Evolutionary conservation across 352 stramenopile genomes (phyloP).

Genomic region (Phytopythium helicoides): DNA sequence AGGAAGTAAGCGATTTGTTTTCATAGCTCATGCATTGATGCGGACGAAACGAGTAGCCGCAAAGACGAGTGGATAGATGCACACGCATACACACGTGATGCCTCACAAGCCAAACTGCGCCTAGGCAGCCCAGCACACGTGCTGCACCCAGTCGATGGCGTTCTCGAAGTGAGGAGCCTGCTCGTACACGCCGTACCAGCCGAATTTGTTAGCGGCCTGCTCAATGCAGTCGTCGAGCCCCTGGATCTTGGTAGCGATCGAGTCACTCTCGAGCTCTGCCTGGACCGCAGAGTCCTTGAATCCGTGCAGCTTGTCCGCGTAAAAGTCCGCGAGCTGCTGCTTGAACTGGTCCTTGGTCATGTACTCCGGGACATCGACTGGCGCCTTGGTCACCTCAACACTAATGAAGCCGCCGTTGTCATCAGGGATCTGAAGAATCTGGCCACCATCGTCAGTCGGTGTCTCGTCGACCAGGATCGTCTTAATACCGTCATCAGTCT

Average conservation of each 20-base stretch:
- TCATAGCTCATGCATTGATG: too few relatives aligned
- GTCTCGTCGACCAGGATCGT: conserved; percentile 8
- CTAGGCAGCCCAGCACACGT: conserved; percentile 33
- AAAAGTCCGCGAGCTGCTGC: conserved; percentile 27
- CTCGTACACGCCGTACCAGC: conserved; percentile 54
- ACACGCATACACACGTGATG: too few relatives aligned
- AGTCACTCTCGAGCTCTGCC: conserved; percentile 20
- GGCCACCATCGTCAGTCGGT: conserved; percentile 3
- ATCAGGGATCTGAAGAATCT: conserved; percentile 9
- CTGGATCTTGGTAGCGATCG: conserved; percentile 17
- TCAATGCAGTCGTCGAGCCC: conserved; percentile 42
- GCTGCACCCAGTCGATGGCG: conserved; percentile 42
- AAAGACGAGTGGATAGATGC: too few relatives aligned
- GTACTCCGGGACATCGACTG: conserved; percentile 7
- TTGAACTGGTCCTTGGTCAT: conserved; percentile 52
- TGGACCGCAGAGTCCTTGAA: conserved; percentile 16
- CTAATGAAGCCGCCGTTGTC: conserved; percentile 1
- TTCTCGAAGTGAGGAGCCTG: conserved; percentile 39
- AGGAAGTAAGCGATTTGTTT: too few relatives aligned
- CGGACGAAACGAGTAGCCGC: too few relatives aligned
- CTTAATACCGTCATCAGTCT: conserved; percentile 9
- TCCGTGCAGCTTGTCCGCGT: conserved; percentile 18
- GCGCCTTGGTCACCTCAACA: conserved; percentile 3
- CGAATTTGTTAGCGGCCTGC: conserved; percentile 47
- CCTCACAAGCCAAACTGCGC: background rate